These are phyloP conservation scores for Fomitiporia mediterranea DNA, from an alignment of 1,284 basidiomycete genomes.

Conservation along the genomic window DNA sequence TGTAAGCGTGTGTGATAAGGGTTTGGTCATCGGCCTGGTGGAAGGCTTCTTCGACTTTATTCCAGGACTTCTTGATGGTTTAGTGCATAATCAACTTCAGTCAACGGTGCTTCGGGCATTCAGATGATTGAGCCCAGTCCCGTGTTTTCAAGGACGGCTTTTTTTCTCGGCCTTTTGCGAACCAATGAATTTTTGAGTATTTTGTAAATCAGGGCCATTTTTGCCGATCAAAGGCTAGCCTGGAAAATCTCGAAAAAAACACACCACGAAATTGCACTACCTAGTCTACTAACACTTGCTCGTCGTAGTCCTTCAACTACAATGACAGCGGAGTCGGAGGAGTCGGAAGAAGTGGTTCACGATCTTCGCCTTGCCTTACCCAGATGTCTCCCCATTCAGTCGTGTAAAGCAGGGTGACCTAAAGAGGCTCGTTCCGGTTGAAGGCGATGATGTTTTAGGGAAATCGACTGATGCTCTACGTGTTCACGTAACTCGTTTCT, in stretches of 20 bases:
- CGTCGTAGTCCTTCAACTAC: not conserved
- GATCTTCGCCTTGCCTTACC: too few relatives aligned
- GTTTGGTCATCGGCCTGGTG: not conserved
- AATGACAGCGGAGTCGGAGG: too few relatives aligned
- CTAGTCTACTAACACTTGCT: too few relatives aligned
- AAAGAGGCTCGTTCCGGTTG: too few relatives aligned
- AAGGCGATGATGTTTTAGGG: too few relatives aligned
- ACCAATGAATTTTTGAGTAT: not conserved
- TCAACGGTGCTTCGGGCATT: not conserved
- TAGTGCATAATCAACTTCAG: constrained; percentile 4
- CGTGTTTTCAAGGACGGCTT: not conserved
- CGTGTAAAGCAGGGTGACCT: too few relatives aligned
- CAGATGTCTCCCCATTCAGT: too few relatives aligned
- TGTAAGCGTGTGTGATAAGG: constrained; percentile 3
- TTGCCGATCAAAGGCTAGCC: not conserved
- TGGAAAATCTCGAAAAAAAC: not conserved
- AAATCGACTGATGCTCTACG: too few relatives aligned
- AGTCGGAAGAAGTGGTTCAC: too few relatives aligned
- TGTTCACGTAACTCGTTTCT: too few relatives aligned
- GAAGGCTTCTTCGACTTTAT: not conserved
- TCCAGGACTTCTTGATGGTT: not conserved
- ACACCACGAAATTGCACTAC: too few relatives aligned
- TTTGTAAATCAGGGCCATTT: not conserved
- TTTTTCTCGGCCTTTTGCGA: not conserved
- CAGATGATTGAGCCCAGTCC: not conserved